Base-by-base conservation (phyloP, 495 filamentous ascomycete species). In the Penicillium coffeae region DNA sequence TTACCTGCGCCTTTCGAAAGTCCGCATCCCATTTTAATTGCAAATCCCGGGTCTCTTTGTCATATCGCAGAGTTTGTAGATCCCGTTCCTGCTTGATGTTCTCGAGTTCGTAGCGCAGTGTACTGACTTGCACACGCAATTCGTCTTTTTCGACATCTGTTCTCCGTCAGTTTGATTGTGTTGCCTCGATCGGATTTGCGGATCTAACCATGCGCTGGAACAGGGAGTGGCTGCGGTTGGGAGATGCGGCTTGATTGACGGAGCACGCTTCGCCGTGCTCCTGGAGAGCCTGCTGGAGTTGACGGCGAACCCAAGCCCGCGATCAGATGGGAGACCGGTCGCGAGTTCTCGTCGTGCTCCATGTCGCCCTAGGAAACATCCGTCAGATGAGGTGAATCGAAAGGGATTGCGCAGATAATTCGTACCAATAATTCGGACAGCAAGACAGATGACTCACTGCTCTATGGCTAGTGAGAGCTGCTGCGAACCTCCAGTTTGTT, bases 51-150 rank as follows among this genome's bases (percentile, higher is more conserved):
- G 94, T 62, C 55, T 96, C 90, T 55, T 89, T 87, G 46, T 94
- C 88, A 57, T 89, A 84, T 45, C 86, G 81, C 9, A 96, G 68
- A 2, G 74, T 77, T 42, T 82, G 69, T 39, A 96, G 71, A 34
- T 94, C 91, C 52, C 88, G 83, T 62, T 96, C 93, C 45, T 95
- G 89, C 52, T 89, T 90, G 51, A 89, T 72, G 9, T 78, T 73
- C 59, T 92, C 76, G 27, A 89, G 59, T 53, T 89, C 86, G 68
- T 87, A 89, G 45, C 76, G 78, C 30, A 87, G 65, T 4, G 83
- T 79, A 53, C 83, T 84, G 19, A 88, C 62, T 63, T 87, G 81
- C 1, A 84, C 78, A 27, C 85, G 80, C 4, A 89, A 63, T 47
- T 83, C 79, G 34, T 89, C 85, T 50, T 86, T 89, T 43, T 73